Evolutionary conservation across 2,329 filamentous ascomycete species (phyloP).

Genomic region (Davidsoniella virescens): DNA sequence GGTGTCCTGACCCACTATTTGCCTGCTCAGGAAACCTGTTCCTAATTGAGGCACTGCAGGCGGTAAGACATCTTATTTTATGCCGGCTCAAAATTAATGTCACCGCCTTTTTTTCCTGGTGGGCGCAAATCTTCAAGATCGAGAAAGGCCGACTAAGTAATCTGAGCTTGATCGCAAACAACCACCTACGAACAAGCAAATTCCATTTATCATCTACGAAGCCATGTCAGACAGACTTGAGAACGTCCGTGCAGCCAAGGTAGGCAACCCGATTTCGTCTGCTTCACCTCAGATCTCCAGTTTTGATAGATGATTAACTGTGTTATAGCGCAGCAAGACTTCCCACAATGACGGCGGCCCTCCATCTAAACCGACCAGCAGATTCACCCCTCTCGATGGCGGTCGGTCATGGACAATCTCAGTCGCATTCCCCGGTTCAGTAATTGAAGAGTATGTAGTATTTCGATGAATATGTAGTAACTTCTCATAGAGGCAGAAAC

Average conservation of each 20-base stretch:
- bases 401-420: slow-evolving; percentile 60
- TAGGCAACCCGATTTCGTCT: neutral
- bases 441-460: slow-evolving; percentile 51
- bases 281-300: neutral
- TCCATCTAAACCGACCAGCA: slow-evolving; percentile 42
- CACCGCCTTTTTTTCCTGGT: slow-evolving; percentile 13
- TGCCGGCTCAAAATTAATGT: slow-evolving; percentile 14
- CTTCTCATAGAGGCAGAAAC: too few species aligned
- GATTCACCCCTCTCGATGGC: slow-evolving; percentile 46
- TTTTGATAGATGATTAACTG: neutral
- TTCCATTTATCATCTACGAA: neutral
- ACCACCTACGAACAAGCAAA: neutral
- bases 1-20: slow-evolving; percentile 7
- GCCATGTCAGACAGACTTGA: slow-evolving; percentile 8
- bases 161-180: neutral
- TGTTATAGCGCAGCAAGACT: slow-evolving; percentile 33
- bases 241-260: slow-evolving; percentile 11
- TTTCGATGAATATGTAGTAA: too few species aligned
- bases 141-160: too few species aligned
- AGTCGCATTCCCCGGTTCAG: slow-evolving; percentile 61
- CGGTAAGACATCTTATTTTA: slow-evolving; percentile 17
- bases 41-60: slow-evolving; percentile 13
- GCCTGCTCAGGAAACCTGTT: neutral
- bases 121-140: slow-evolving; percentile 10
- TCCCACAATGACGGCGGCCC: slow-evolving; percentile 28